Evolutionary conservation across 768 basidiomycete species (phyloP), one percentile per base, ranked within the genome.

Genomic region (Trametes elegans): DNA sequence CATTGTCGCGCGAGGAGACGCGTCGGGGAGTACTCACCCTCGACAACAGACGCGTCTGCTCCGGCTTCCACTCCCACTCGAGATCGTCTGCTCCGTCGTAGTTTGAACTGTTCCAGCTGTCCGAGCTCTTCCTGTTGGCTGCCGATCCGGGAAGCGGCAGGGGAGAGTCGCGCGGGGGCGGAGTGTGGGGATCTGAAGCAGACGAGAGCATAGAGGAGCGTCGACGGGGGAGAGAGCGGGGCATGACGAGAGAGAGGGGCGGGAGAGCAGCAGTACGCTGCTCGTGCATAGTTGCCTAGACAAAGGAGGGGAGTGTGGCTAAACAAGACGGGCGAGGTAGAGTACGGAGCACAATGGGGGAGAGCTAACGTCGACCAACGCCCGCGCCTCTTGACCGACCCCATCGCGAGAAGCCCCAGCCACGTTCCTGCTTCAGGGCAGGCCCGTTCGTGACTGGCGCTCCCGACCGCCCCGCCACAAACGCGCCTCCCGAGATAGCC

Each of bases 101-200:
- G 58, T 83, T 90, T 19, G 90, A 91, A 64, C 87, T 88, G 69
- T 85, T 88, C 89, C 89, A 90, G 68, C 88, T 90, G 69, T 90
- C 87, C 1, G 85, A 84, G 69, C 88, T 90, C 69, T 84, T 86
- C 60, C 89, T 64, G 74, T 72, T 64, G 73, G 72, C 84, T 77
- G 68, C 62, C 44, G 62, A 62, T 53, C 19, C 75, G 53, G 84
- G 78, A 56, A 85, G 69, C 52, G 83, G 70, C 53, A 83, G 75
- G 2, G 81, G 76, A 47, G 78, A 76, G 59, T 67, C 66, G 27
- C 84, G 82, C 4, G 84, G 83, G 59, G 75, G 75, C 64, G 77
- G 79, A 49, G 77, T 79, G 39, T 86, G 90, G 0, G 90, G 82
- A 9, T 72, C 65, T 8, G 76, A 72, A 59, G 66, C 69, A 57